Base-by-base conservation (phyloP, 2,329 filamentous ascomycete genomes). In the Diplodia mutila region DNA sequence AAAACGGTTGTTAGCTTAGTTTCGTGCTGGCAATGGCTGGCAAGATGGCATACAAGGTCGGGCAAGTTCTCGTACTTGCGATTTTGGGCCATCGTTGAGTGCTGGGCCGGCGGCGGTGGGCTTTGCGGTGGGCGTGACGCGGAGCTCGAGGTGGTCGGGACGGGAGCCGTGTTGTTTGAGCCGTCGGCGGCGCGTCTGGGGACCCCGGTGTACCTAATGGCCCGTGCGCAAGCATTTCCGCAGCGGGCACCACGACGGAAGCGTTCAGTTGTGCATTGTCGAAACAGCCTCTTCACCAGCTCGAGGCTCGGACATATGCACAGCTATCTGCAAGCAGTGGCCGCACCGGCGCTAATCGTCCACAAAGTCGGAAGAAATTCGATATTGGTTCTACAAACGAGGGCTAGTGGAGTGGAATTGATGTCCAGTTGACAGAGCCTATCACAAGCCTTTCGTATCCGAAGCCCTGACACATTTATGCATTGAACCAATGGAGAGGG, bases 1-100 rank as follows among this genome's bases (percentile, higher is more conserved):
- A 34, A 18, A 23, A 97, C 94, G 29, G 32, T 48, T n/a, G 21
- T 51, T 23, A 42, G 48, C 32, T 57, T 48, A 29, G 39, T 21
- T 25, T 61, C 7, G 6, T 4, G n/a, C 7, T 18, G n/a, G 16
- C 65, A 54, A 61, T 61, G 3, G 52, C 16, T 25, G 32, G 23
- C 2, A 5, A 1, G 18, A 18, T 48, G 34, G 29, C 67, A 18
- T 69, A 72, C 71, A 11, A 72, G 55, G 51, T 72, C 70, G 37
- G 70, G 71, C 34, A 72, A 63, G 51, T 61, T 67, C 7, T 69
- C 70, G 57, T 71, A 72, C 32, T 72, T 72, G 29, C 68, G 69
- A 18, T 49, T 61, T 37, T 67, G 65, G 16, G 68, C 66, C 68
- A 69, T 70, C 37, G 55, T 61, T 21, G 32, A 54, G 21, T n/a